Conservation (phyloP, 106 monocot genomes). For the Xerophyta viscosa region DNA sequence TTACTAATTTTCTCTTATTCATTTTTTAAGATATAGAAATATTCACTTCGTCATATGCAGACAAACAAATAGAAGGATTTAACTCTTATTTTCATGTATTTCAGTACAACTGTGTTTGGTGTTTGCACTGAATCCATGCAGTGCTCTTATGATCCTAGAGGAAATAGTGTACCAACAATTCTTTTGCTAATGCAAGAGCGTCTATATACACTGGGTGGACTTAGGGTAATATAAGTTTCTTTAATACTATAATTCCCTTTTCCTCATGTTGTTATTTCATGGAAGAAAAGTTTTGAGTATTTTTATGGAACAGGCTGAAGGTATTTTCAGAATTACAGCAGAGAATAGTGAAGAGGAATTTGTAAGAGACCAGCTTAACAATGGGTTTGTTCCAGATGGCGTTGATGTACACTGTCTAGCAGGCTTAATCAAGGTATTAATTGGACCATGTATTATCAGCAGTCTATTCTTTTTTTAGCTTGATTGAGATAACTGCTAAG, state of each 20-base stretch:
- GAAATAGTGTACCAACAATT: constrained; percentile 65
- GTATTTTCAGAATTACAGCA: constrained; percentile 51
- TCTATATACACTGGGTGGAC: constrained; percentile 54
- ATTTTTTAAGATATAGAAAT: too few species aligned
- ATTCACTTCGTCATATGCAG: too few species aligned
- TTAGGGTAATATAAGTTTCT: constrained; percentile 38
- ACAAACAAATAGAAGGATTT: too few species aligned
- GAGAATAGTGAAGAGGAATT: constrained; percentile 51
- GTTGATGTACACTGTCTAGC: constrained; percentile 59
- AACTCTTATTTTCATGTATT: too few species aligned
- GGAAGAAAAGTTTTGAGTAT: neutral
- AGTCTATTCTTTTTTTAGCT: too few species aligned
- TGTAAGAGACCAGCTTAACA: constrained; percentile 51
- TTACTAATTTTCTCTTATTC: too few species aligned
- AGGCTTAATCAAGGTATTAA: constrained; percentile 55
- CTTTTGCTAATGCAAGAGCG: constrained; percentile 46
- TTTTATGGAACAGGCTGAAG: constrained; percentile 63
- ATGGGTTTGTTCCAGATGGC: constrained; percentile 37
- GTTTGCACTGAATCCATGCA: constrained; percentile 76
- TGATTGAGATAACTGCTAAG: too few species aligned
- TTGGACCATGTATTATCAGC: too few species aligned
- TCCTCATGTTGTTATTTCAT: neutral
- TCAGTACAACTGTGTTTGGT: constrained; percentile 63
- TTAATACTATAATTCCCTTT: neutral
- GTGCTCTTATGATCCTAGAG: constrained; percentile 56